Percentiles rank a stretch among this genome's conserved stretches.
phyloP scores from a whole-genome alignment of 2,329 filamentous ascomycete species.

The Calonectria naviculata region DNA sequence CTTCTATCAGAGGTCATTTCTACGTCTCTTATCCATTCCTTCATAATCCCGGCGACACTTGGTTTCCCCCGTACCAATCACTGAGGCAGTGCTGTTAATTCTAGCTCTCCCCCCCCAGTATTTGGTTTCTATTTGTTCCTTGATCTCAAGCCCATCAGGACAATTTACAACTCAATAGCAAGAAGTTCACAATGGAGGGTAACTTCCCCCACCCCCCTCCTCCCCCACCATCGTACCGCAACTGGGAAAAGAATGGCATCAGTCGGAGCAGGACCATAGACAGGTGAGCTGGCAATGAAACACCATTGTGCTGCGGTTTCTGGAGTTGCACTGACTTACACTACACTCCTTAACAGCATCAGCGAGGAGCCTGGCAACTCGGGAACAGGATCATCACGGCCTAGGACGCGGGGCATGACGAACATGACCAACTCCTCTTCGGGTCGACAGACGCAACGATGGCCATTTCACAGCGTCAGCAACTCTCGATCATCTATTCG shows the following conservation, averaged over 20 bases:
- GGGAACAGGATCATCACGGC: slow-evolving; percentile 22
- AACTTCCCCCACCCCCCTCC: slow-evolving; percentile 32
- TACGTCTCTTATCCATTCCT: slow-evolving; percentile 18
- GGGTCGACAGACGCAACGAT: slow-evolving; percentile 39
- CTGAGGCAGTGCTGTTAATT: slow-evolving; percentile 33
- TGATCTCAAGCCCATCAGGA: slow-evolving; percentile 4
- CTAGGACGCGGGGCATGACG: slow-evolving; percentile 40
- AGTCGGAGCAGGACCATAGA: slow-evolving; percentile 36
- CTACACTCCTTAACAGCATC: slow-evolving; percentile 26
- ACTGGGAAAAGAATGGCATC: slow-evolving; percentile 36
- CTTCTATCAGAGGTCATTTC: slow-evolving; percentile 36
- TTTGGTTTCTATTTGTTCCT: slow-evolving; percentile 11
- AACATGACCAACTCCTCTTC: slow-evolving; percentile 39
- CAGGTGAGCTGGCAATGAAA: slow-evolving; percentile 28
- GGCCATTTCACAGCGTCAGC: slow-evolving; percentile 43
- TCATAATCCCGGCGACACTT: slow-evolving; percentile 30
- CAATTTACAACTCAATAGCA: slow-evolving; percentile 14
- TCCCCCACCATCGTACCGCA: slow-evolving; percentile 31
- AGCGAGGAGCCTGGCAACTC: slow-evolving; percentile 37
- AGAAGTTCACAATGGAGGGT: slow-evolving; percentile 38
- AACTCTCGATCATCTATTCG: slow-evolving; percentile 41
- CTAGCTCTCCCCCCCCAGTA: neutral
- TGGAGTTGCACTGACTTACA: neutral
- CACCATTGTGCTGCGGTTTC: neutral
- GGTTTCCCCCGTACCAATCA: slow-evolving; percentile 19